These are phyloP conservation scores for Coix lacrymajobi DNA, from an alignment of 176 grass and related monocot species.

Conservation along the genomic window DNA sequence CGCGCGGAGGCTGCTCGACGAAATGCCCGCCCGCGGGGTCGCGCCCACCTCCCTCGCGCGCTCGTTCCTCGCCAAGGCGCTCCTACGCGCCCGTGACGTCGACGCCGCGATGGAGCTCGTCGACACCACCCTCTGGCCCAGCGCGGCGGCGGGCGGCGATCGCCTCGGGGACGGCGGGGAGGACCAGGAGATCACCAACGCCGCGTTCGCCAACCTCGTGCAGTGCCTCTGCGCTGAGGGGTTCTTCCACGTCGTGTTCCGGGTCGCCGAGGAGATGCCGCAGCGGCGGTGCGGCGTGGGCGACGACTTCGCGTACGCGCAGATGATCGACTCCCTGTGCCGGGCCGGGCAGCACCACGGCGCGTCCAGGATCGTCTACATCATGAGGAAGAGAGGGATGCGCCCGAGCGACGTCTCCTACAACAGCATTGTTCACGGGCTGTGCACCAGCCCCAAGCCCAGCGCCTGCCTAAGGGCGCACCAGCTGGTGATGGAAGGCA, in stretches of 20 bases:
- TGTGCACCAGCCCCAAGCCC: conserved; percentile 49
- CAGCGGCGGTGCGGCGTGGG: conserved; percentile 36
- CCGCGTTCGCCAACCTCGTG: conserved; percentile 80
- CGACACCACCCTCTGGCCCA: conserved; percentile 46
- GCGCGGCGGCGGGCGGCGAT: not conserved
- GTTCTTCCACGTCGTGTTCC: conserved; percentile 66
- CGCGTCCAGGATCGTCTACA: conserved; percentile 74
- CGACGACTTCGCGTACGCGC: conserved; percentile 58
- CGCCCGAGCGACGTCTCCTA: conserved; percentile 61
- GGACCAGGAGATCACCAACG: conserved; percentile 44
- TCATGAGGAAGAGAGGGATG: conserved; percentile 75
- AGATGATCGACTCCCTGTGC: conserved; percentile 84
- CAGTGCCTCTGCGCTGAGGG: conserved; percentile 65
- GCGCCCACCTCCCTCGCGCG: conserved; percentile 61
- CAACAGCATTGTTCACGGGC: conserved; percentile 86
- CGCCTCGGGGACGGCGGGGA: conserved; percentile 8
- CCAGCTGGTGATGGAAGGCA: conserved; percentile 76
- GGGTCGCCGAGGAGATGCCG: conserved; percentile 58
- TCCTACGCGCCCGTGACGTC: conserved; percentile 47
- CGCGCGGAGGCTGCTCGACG: conserved; percentile 61
- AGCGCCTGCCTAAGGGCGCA: conserved; percentile 55
- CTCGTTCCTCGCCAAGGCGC: conserved; percentile 59
- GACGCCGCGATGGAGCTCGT: conserved; percentile 32
- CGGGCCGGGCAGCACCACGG: conserved; percentile 58
- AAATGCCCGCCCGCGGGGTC: conserved; percentile 49